phyloP scores from a whole-genome alignment of 495 filamentous ascomycete species.

The Aspergillus kassunensis region DNA sequence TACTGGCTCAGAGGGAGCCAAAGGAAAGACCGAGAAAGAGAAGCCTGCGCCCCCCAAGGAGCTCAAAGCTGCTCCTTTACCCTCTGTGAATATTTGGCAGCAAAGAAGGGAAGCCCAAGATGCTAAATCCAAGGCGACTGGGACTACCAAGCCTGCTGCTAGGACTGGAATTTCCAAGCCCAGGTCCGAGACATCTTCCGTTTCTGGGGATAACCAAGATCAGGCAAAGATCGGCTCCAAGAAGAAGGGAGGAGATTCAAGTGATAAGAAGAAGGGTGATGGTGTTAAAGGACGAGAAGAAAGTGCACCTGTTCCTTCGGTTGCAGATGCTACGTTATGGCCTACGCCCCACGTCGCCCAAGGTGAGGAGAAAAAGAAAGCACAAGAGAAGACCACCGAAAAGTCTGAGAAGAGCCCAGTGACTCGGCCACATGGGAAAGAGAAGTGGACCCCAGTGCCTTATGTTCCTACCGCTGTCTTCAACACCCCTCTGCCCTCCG shows the following conservation, averaged over 20 bases:
- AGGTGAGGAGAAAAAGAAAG: conserved; percentile 68
- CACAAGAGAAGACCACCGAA: conserved; percentile 56
- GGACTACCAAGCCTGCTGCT: conserved; percentile 27
- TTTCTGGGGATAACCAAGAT: conserved; percentile 35
- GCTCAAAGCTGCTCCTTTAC: conserved; percentile 76
- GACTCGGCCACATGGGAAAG: conserved; percentile 56
- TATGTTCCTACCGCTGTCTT: conserved; percentile 79
- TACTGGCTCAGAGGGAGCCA: conserved; percentile 26
- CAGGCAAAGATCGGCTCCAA: conserved; percentile 46
- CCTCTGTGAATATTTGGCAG: conserved; percentile 81
- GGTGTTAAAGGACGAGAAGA: conserved; percentile 42
- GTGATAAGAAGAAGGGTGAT: conserved; percentile 40
- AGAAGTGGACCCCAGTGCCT: conserved; percentile 68
- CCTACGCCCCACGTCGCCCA: conserved; percentile 82
- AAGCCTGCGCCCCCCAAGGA: conserved; percentile 56
- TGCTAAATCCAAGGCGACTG: conserved; percentile 56
- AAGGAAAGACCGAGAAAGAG: conserved; percentile 43
- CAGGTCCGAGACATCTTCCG: conserved; percentile 28
- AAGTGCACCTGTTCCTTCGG: conserved; percentile 47
- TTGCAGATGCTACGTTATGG: conserved; percentile 76
- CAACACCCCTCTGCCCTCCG: conserved; percentile 69
- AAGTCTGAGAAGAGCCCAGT: conserved; percentile 58
- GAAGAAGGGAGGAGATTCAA: conserved; percentile 36
- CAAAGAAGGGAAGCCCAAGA: conserved; percentile 67
- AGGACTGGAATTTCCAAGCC: conserved; percentile 34